Base-by-base conservation (phyloP, 2,329 filamentous ascomycete species). In the Nemania sp. region DNA sequence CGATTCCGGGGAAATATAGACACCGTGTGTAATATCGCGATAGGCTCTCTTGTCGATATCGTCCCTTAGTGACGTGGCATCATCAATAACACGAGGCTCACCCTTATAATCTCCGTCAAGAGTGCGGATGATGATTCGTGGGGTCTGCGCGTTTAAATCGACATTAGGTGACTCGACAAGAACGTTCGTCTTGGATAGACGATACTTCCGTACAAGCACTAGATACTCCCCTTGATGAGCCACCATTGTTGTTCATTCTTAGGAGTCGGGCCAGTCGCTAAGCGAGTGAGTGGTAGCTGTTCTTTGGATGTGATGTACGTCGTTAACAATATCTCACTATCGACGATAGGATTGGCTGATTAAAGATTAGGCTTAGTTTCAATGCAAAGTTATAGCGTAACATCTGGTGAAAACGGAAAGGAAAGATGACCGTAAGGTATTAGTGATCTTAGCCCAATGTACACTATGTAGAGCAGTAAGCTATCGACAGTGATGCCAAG, bases 201-300 rank as follows among this genome's bases (percentile, higher is more conserved):
- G 72, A 53, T 75, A 77, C 15, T 76, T 58, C 27, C 73, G 70
- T 13, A 76, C 76, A 7, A 27, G 26, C n/a, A 76, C 54, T 27
- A 71, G 51, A 38, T 62, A 66, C 2, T n/a, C n/a, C n/a, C n/a
- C 24, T 52, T 20, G 56, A 15, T 45, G 47, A 45, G 43, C 32
- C 4, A 43, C 65, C 68, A 65, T 64, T 8, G 18, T 26, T 35
- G 41, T 45, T 35, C 52, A 53, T 47, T 11, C 54, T 47, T 55
- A 26, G 60, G 32, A 27, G 20, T 15, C 11, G 22, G 62, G n/a
- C 29, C 22, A 13, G 20, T 22, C 20, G 10, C 24, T 20, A 15
- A 20, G n/a, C 13, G 20, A 27, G n/a, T n/a, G 20, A 27, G 22
- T 66, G n/a, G 27, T 26, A 13, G 20, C 32, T 26, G 26, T 27